Conservation (phyloP, 139 green algal species). For the Penium margaritaceum region DNA sequence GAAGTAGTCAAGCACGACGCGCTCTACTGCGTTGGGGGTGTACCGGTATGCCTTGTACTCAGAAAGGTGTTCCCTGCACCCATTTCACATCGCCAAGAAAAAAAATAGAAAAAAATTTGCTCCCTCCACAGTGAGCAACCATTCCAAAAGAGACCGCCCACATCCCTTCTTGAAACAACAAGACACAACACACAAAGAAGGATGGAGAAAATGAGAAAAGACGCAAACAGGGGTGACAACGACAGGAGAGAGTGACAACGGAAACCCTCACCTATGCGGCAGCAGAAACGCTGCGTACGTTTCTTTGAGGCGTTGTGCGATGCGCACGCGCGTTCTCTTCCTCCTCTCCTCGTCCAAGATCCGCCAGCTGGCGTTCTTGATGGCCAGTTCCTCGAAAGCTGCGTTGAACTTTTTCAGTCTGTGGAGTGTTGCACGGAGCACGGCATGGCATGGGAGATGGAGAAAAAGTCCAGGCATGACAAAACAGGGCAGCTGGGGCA, state of each 20-base stretch:
- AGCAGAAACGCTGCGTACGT: constrained; percentile 15
- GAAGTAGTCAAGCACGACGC: constrained; percentile 23
- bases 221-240: no score
- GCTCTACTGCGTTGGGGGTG: constrained; percentile 13
- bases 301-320: background rate
- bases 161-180: no score
- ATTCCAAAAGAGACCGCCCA: no score
- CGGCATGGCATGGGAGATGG: no score
- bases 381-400: constrained; percentile 15
- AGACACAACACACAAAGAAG: no score
- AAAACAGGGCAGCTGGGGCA: no score
- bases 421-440: no score
- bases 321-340: background rate
- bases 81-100: background rate
- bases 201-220: no score
- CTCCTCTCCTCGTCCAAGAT: constrained; percentile 4
- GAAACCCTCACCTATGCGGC: background rate
- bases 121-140: no score
- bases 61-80: constrained; percentile 7
- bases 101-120: background rate
- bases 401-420: constrained; percentile 21
- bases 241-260: no score
- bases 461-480: no score
- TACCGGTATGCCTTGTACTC: constrained; percentile 24
- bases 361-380: constrained; percentile 13